phyloP scores from a whole-genome alignment of 768 basidiomycete genomes.

The Crepidotus variabilis region DNA sequence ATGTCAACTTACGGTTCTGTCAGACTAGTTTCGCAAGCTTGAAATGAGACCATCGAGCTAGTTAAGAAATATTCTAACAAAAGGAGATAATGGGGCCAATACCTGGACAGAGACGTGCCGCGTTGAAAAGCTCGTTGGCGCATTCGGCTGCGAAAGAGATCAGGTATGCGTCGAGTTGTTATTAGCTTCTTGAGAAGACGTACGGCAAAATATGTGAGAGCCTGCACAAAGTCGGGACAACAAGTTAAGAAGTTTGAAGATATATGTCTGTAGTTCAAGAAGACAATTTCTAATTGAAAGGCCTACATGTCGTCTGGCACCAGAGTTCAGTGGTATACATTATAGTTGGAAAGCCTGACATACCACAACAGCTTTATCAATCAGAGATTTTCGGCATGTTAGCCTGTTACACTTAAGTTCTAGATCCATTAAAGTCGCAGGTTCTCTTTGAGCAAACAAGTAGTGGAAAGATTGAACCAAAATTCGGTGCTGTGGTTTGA shows the following conservation, averaged over 20 bases:
- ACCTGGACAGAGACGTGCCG: constrained; percentile 79
- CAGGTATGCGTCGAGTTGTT: background rate
- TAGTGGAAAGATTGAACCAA: background rate
- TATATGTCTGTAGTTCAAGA: background rate
- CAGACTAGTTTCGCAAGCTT: constrained; percentile 79
- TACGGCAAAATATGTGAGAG: constrained; percentile 86
- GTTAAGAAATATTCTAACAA: background rate
- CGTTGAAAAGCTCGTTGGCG: constrained; percentile 79
- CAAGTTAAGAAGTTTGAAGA: background rate
- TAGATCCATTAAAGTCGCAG: constrained; percentile 54
- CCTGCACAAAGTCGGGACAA: constrained; percentile 34
- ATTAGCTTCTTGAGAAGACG: constrained; percentile 13
- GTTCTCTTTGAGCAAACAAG: background rate
- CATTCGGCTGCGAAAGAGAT: constrained; percentile 57
- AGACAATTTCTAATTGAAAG: background rate
- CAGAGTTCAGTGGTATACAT: background rate
- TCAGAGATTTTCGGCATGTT: constrained; percentile 62
- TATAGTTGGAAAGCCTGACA: constrained; percentile 24
- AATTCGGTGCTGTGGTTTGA: background rate
- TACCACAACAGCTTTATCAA: constrained; percentile 84
- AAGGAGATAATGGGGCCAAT: background rate
- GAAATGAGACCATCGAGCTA: background rate
- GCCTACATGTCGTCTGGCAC: constrained; percentile 26
- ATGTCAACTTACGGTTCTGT: constrained; percentile 62
- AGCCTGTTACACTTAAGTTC: constrained; percentile 79